Percentiles rank a stretch among this genome's conserved stretches.
These are phyloP conservation scores for Pyrus betulifolia DNA, from an alignment of 306 rosid species.

Conservation along the genomic window DNA sequence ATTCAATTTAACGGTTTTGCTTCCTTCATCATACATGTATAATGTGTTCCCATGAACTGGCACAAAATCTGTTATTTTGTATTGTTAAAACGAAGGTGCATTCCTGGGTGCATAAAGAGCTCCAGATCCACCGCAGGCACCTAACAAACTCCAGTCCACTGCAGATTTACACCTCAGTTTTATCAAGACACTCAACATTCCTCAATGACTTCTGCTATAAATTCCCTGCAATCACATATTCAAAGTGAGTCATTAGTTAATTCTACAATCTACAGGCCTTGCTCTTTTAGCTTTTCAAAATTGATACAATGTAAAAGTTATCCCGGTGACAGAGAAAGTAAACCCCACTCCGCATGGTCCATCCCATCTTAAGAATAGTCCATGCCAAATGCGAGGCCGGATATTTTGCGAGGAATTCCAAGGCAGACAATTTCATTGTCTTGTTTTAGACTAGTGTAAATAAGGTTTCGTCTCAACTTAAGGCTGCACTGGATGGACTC, in stretches of 20 bases:
- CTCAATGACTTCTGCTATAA: slow-evolving; percentile 17
- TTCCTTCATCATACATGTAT: too few species aligned
- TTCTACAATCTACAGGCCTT: neutral
- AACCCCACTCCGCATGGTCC: neutral
- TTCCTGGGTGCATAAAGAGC: neutral
- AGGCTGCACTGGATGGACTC: neutral
- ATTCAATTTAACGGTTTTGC: too few species aligned
- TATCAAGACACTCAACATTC: slow-evolving; percentile 26
- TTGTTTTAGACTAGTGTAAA: neutral
- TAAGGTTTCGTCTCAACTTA: neutral
- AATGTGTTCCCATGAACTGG: too few species aligned
- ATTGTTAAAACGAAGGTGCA: neutral
- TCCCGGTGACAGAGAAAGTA: neutral
- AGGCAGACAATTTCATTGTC: neutral
- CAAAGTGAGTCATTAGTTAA: slow-evolving; percentile 14
- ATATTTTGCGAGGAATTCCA: neutral
- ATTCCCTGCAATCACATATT: slow-evolving; percentile 41
- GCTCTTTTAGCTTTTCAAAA: neutral
- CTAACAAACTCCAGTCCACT: neutral
- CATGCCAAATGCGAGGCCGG: neutral
- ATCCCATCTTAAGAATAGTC: neutral
- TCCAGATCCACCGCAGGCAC: too few species aligned
- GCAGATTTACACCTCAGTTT: slow-evolving; percentile 54
- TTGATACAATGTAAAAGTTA: neutral
- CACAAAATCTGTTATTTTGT: too few species aligned